Conservation (phyloP, 768 basidiomycete genomes). For the Macrolepiota dolichaula region DNA sequence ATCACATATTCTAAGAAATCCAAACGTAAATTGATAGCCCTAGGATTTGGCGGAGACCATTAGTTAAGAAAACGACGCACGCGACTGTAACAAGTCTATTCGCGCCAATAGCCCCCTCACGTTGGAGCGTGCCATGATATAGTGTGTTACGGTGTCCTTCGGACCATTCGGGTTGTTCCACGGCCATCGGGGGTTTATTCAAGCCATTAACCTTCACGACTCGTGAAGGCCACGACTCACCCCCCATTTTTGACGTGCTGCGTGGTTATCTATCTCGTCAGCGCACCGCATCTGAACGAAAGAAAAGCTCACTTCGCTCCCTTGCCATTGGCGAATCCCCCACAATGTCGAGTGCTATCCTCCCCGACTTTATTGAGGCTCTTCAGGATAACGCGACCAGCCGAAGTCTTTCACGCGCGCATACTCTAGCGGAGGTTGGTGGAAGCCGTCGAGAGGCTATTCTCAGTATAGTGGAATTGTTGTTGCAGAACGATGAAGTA, state of each 20-base stretch:
- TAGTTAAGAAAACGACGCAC: too few relatives aligned
- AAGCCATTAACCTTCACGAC: background rate
- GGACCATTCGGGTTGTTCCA: background rate
- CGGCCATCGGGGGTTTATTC: background rate
- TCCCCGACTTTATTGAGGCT: conserved; percentile 9
- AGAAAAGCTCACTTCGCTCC: background rate
- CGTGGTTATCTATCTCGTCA: background rate
- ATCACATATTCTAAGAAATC: too few relatives aligned
- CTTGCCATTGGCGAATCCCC: too few relatives aligned
- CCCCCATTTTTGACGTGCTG: background rate
- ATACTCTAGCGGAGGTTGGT: background rate
- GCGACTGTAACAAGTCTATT: too few relatives aligned
- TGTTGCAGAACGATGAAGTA: conserved; percentile 33
- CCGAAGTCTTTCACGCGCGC: background rate
- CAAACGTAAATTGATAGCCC: too few relatives aligned
- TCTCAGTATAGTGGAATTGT: conserved; percentile 47
- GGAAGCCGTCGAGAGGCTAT: conserved; percentile 41
- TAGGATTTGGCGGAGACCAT: too few relatives aligned
- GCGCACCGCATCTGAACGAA: background rate
- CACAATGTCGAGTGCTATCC: conserved; percentile 6
- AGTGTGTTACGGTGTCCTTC: too few relatives aligned
- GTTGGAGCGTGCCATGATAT: too few relatives aligned
- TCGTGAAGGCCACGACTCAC: background rate
- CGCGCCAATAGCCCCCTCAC: too few relatives aligned
- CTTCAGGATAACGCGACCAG: conserved; percentile 2